These are phyloP conservation scores for Saccharomyces hybrid DNA, from an alignment of 1,139 yeast genomes.

Conservation along the genomic window DNA sequence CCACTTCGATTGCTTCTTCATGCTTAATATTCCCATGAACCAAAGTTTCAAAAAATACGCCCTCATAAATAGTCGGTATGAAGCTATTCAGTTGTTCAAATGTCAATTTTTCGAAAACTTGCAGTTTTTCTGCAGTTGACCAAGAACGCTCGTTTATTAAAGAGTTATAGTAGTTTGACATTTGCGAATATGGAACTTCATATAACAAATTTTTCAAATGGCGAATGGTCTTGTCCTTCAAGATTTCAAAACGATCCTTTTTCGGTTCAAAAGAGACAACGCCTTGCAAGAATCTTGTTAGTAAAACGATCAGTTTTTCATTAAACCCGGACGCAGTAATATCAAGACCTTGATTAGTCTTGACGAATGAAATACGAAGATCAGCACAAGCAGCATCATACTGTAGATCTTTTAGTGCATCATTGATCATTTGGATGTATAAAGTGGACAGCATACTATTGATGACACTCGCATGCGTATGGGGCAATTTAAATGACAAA, in stretches of 20 bases:
- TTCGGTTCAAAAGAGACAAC: slow-evolving; percentile 47
- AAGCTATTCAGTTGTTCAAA: slow-evolving; percentile 46
- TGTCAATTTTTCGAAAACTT: slow-evolving; percentile 41
- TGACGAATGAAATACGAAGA: slow-evolving; percentile 47
- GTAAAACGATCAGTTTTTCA: slow-evolving; percentile 61
- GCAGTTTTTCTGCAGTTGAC: slow-evolving; percentile 54
- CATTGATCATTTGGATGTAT: slow-evolving; percentile 63
- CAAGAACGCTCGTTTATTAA: slow-evolving; percentile 67
- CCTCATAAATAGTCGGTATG: slow-evolving; percentile 39
- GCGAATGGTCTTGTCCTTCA: slow-evolving; percentile 57
- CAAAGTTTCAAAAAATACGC: slow-evolving; percentile 53
- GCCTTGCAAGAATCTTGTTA: slow-evolving; percentile 51
- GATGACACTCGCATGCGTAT: slow-evolving; percentile 48
- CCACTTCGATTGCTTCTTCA: slow-evolving; percentile 46
- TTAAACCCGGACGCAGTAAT: slow-evolving; percentile 71
- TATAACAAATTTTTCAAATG: slow-evolving; percentile 64
- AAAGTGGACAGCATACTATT: slow-evolving; percentile 52
- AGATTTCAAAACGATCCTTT: slow-evolving; percentile 52
- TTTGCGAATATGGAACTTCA: slow-evolving; percentile 68
- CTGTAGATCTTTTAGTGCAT: slow-evolving; percentile 60
- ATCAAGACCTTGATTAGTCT: slow-evolving; percentile 64
- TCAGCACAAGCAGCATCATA: slow-evolving; percentile 86
- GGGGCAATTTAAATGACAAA: slow-evolving; percentile 59
- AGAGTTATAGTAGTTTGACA: slow-evolving; percentile 52
- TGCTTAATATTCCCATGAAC: slow-evolving; percentile 71